Evolutionary conservation across 371 early-diverging fungal species (phyloP), one percentile per base, ranked within the genome.

Genomic region (Apophysomyces ossiformis): DNA sequence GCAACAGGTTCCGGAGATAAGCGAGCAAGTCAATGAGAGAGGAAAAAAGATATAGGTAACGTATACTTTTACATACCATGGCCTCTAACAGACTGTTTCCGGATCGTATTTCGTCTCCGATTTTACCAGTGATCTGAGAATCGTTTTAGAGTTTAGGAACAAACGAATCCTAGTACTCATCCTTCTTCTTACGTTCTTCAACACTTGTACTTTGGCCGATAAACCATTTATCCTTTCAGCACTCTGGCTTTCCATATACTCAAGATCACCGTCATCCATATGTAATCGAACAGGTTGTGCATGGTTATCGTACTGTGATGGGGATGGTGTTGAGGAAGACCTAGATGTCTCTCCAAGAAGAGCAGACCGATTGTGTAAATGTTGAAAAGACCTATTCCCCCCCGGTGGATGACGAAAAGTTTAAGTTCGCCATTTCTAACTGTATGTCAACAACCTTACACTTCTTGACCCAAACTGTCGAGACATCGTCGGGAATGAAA

Each of bases 201-300:
- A 61, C 13, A 75, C 58, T 37, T 81, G 68, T 1, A 84, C 84
- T 72, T 79, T 84, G 44, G 81, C 79, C 21, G 79, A 77, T 38
- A 84, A 65, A 7, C 84, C 84, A 18, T 68, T 72, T 37, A 84
- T 78, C 36, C 77, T 71, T 13, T 81, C 79, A 32, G 81, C 84
- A 63, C 79, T 81, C 46, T 84, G 84, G 45, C 81, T 78, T 57
- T 84, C 84, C 56, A 84, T 60, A 60, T 73, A 69, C 56, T 84
- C 81, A 43, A 84, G 65, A 43, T 84, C 81, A 38, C 68, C 67
- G 63, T 84, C 84, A 61, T 81, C 77, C 73, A 81, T 73, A 58
- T 76, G 71, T 18, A 73, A 65, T 64, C 72, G 65, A 13, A 61
- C 21, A 8, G 67, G 71, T 41, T 45, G 68, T 57, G 46, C 62